A percentile compares a stretch with the other conserved stretches of the same genome.
These are phyloP conservation scores for Zhuliangozyma blackwelliae DNA, from an alignment of 1,139 yeast species.

Conservation along the genomic window DNA sequence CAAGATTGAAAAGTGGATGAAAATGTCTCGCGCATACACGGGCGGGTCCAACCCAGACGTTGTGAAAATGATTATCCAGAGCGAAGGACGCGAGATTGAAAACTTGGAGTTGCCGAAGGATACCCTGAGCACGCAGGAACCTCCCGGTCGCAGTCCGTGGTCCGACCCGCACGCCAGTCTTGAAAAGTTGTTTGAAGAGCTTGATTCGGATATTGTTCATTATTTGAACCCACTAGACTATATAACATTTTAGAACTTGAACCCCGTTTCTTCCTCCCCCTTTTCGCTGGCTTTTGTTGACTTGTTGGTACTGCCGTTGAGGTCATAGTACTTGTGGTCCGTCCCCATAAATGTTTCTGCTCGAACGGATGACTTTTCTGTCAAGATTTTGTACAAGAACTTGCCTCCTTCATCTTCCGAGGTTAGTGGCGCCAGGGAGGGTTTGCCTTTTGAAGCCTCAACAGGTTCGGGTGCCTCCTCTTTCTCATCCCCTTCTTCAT, in stretches of 20 bases:
- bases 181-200: conserved; percentile 29
- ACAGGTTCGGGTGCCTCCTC: conserved; percentile 2
- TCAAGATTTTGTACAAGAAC: conserved; percentile 8
- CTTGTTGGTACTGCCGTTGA: neutral
- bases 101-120: conserved; percentile 31
- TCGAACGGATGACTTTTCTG: conserved; percentile 4
- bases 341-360: conserved; percentile 3
- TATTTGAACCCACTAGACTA: conserved; percentile 26
- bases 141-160: too few species aligned
- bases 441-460: neutral
- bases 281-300: too few species aligned
- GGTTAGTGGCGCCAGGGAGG: neutral
- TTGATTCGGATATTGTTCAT: conserved; percentile 26
- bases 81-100: conserved; percentile 39
- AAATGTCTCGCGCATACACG: conserved; percentile 25
- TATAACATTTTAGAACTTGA: conserved; percentile 9
- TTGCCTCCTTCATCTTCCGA: conserved; percentile 3
- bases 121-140: too few species aligned
- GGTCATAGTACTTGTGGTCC: conserved; percentile 3
- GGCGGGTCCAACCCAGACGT: conserved; percentile 15
- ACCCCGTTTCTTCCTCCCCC: conserved; percentile 6
- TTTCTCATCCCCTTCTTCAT: neutral
- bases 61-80: conserved; percentile 40
- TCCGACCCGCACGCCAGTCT: neutral
- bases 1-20: conserved; percentile 47